phyloP scores from a whole-genome alignment of 352 stramenopile species.

The Globisporangium uncinulatum region DNA sequence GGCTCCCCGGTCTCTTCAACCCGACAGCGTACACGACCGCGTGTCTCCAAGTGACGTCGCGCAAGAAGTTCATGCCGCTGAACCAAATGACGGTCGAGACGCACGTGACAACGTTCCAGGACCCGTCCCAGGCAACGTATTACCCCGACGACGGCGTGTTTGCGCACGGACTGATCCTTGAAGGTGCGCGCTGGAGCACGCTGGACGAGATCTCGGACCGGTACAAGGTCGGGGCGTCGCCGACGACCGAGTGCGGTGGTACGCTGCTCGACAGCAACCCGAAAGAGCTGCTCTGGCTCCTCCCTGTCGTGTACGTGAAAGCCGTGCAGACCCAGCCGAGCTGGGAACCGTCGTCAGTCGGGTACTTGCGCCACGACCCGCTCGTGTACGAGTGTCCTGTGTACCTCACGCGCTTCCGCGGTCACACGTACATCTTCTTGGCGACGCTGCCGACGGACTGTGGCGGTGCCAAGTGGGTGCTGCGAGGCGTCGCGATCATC shows the following conservation, averaged over 20 bases:
- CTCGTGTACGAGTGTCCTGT: conserved; percentile 95
- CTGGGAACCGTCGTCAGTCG: conserved; percentile 94
- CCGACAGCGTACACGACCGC: conserved; percentile 94
- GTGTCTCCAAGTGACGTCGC: conserved; percentile 93
- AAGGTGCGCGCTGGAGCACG: conserved; percentile 91
- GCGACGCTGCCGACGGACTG: conserved; percentile 92
- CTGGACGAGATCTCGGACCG: conserved; percentile 88
- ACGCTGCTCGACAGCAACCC: conserved; percentile 92
- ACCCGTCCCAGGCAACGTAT: conserved; percentile 69
- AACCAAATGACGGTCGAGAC: conserved; percentile 97
- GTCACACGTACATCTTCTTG: conserved; percentile 95
- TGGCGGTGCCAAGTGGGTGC: conserved; percentile 91
- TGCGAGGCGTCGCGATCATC: conserved; percentile 91
- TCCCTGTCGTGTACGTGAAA: conserved; percentile 95
- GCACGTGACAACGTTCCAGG: conserved; percentile 92
- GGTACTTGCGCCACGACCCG: conserved; percentile 91
- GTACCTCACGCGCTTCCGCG: conserved; percentile 96
- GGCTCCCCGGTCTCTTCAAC: conserved; percentile 95
- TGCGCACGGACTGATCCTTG: conserved; percentile 94
- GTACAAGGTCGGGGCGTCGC: conserved; percentile 78
- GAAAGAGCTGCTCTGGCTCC: conserved; percentile 92
- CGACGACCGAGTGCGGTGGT: conserved; percentile 82
- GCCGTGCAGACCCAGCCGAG: conserved; percentile 89
- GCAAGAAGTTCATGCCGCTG: conserved; percentile 88
- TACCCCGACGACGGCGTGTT: conserved; percentile 92